These are phyloP conservation scores for Calendula officinalis DNA, from an alignment of 129 eudicot species.

Conservation along the genomic window DNA sequence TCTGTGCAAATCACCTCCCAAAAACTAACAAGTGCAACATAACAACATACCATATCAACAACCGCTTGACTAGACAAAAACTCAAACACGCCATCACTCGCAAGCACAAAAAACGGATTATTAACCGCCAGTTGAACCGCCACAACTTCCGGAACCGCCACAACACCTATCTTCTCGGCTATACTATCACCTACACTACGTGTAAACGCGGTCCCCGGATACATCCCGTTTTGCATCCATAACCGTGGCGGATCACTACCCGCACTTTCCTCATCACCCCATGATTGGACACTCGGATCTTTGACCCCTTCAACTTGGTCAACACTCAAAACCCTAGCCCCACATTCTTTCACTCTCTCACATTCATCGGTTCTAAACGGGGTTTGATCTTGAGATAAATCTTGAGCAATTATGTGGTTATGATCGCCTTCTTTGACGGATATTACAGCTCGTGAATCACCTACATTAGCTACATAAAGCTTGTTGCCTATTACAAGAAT, in stretches of 20 bases:
- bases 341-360: constrained; percentile 76
- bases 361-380: constrained; percentile 90
- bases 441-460: constrained; percentile 93
- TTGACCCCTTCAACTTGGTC: constrained; percentile 98
- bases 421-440: constrained; percentile 58
- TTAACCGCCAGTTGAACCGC: constrained; percentile 52
- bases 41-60: constrained; percentile 72
- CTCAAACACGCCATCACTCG: constrained; percentile 98
- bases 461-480: constrained; percentile 89
- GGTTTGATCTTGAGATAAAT: constrained; percentile 83
- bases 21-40: background rate
- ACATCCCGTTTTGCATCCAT: constrained; percentile 89
- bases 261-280: constrained; percentile 96
- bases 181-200: constrained; percentile 92
- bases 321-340: constrained; percentile 95
- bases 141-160: constrained; percentile 86
- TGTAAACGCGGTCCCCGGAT: constrained; percentile 96
- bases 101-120: constrained; percentile 77
- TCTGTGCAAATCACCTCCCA: background rate
- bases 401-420: constrained; percentile 52
- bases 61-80: constrained; percentile 92
- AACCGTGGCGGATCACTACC: constrained; percentile 92
- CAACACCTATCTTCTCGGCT: constrained; percentile 93
- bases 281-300: constrained; percentile 77
- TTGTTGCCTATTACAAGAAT: constrained; percentile 74